Conservation (phyloP, 306 rosid genomes). For the Cicer yamashitae region DNA sequence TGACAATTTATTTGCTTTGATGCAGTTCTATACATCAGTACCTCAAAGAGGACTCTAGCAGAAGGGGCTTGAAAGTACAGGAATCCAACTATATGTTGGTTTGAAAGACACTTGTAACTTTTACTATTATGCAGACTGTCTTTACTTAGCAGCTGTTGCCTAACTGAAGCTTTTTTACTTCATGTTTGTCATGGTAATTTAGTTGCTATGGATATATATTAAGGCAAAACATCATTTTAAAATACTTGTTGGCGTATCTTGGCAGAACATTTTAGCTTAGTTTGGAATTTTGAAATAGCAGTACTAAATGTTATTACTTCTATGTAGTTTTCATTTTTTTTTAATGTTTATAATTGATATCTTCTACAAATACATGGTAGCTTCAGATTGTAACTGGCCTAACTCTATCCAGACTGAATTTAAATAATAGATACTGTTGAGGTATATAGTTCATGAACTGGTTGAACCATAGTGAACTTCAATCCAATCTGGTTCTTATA, state of each 20-base stretch:
- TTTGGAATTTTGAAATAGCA: constrained; percentile 28
- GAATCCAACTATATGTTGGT: constrained; percentile 18
- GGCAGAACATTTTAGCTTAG: constrained; percentile 19
- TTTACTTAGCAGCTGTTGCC: constrained; percentile 23
- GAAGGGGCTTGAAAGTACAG: constrained; percentile 68
- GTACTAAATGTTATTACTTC: constrained; percentile 20
- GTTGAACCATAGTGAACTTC: no score
- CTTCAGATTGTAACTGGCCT: neutral
- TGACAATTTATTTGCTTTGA: constrained; percentile 18
- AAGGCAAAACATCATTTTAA: constrained; percentile 25
- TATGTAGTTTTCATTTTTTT: neutral
- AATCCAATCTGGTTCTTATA: no score
- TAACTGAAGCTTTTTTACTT: constrained; percentile 13
- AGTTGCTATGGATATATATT: constrained; percentile 9
- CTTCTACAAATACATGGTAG: neutral
- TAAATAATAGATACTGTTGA: no score
- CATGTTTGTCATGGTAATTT: constrained; percentile 15
- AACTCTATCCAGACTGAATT: neutral
- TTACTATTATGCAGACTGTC: constrained; percentile 12
- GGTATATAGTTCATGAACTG: no score
- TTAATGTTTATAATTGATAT: neutral
- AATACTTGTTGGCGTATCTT: constrained; percentile 17
- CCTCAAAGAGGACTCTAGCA: constrained; percentile 86
- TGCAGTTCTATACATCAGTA: constrained; percentile 95
- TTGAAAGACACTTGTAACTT: constrained; percentile 21